Base-by-base conservation (phyloP, 2,329 filamentous ascomycete species). In the Macrophomina pseudophaseolina region DNA sequence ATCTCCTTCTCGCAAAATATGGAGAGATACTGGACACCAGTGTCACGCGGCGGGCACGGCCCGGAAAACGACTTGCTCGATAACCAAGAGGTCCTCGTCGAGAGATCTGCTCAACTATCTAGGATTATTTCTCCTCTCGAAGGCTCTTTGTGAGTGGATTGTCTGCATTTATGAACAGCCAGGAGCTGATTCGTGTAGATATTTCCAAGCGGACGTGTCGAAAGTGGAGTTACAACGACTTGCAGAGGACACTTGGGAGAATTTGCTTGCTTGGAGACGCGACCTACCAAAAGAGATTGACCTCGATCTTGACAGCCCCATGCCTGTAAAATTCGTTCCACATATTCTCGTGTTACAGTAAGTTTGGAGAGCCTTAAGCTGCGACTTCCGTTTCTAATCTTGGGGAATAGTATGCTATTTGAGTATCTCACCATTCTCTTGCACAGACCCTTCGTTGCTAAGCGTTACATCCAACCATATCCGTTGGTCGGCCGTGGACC, bases 371-470 rank as follows among this genome's bases (percentile, higher is more conserved):
- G 23, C 38, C 16, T 28, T 7, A 5, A 11, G 8, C 5, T 16
- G 32, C 12, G 30, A 58, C 32, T 8, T 9, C 33, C 7, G 11
- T 23, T 8, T 16, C 53, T 40, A 40, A 58, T 30, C 11, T 18
- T 23, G 0, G 18, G 32, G 16, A 11, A 28, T 33, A 80, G 78
- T 64, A 78, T 81, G 74, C 78, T 81, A 75, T 81, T 80, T 62
- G 74, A 81, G 66, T 78, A 81, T 56, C 78, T 80, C 0, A 72
- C 80, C 56, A 81, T 81, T 38, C 79, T 80, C 69, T 74, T 80
- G 66, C 80, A 81, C 51, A 73, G 80, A 1, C 80, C 80, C n/a
- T 82, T 78, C 76, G 78, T 81, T 9, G 81, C 80, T 1, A 79
- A 80, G 67, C 76, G 71, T 54, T 79, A 79, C 59, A 78, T 80